These are phyloP conservation scores for Penicillium bialowiezense DNA, from an alignment of 495 filamentous ascomycete species.

Conservation along the genomic window DNA sequence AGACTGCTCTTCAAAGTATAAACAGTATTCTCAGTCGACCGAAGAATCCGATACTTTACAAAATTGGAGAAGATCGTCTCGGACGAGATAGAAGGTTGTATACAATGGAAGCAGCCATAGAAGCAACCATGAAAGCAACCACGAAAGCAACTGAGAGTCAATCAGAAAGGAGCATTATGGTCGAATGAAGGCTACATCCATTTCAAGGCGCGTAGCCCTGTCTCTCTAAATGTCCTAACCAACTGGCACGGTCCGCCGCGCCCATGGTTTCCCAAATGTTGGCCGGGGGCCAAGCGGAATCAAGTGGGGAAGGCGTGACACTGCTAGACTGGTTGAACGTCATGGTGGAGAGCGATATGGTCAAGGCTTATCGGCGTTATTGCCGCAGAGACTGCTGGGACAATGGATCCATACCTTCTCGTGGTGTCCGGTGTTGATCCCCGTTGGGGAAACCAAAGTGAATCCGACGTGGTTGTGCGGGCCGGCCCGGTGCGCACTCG, in stretches of 20 bases:
- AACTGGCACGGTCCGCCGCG: conserved; percentile 3
- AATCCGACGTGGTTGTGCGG: conserved; percentile 15
- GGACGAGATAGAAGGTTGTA: too few species aligned
- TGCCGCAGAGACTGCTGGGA: conserved; percentile 7
- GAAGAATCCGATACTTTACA: too few species aligned
- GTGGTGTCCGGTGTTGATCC: conserved; percentile 16
- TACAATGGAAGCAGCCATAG: too few species aligned
- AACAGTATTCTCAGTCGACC: too few species aligned
- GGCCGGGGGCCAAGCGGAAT: conserved; percentile 4
- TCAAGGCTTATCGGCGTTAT: conserved; percentile 4
- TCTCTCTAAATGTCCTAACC: conserved; percentile 3
- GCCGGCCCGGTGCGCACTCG: conserved; percentile 8
- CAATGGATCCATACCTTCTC: conserved; percentile 16
- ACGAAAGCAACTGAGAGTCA: too few species aligned
- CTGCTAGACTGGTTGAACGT: conserved; percentile 5
- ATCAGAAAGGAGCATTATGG: too few species aligned
- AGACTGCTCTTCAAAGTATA: too few species aligned
- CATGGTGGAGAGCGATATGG: conserved; percentile 7
- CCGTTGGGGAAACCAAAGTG: conserved; percentile 10
- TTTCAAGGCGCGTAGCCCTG: background rate
- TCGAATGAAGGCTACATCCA: background rate
- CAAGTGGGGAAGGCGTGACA: conserved; percentile 4
- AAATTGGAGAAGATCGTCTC: too few species aligned
- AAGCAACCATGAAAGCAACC: too few species aligned
- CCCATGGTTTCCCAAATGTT: conserved; percentile 8